A percentile compares a stretch with the other conserved stretches of the same genome.
Evolutionary conservation across 257 asterid genomes (phyloP).

Genomic region (Jaltomata sinuosa): DNA sequence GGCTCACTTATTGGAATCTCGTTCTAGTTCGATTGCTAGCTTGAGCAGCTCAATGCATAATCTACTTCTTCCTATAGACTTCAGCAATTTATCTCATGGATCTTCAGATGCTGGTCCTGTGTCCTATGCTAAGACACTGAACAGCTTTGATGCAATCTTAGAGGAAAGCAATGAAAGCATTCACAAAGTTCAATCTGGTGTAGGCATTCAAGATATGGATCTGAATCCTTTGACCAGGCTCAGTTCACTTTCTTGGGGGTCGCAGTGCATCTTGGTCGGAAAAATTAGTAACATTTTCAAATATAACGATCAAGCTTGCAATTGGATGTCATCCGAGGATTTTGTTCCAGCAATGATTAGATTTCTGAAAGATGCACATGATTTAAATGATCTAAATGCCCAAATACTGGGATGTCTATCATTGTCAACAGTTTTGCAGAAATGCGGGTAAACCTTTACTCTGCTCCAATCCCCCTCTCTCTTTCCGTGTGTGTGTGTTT

Average conservation of each 20-base stretch:
- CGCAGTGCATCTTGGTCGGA: slow-evolving; percentile 39
- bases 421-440: slow-evolving; percentile 44
- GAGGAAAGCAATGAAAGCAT: not conserved
- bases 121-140: slow-evolving; percentile 37
- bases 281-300: slow-evolving; percentile 29
- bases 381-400: slow-evolving; percentile 46
- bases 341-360: slow-evolving; percentile 28
- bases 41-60: not conserved
- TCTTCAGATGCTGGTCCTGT: slow-evolving; percentile 61
- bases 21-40: slow-evolving; percentile 46
- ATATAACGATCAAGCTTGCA: slow-evolving; percentile 21
- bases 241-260: slow-evolving; percentile 61
- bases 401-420: slow-evolving; percentile 57
- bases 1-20: slow-evolving; percentile 54
- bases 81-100: slow-evolving; percentile 49
- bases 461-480: not conserved
- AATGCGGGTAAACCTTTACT: slow-evolving; percentile 42
- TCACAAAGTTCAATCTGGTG: not conserved
- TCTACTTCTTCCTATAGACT: slow-evolving; percentile 9
- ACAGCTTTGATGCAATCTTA: not conserved
- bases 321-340: slow-evolving; percentile 19
- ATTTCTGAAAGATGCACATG: slow-evolving; percentile 59
- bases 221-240: slow-evolving; percentile 25
- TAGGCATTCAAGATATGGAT: slow-evolving; percentile 15
- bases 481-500: not conserved